Percentiles rank a stretch among this genome's conserved stretches.
Conservation (phyloP, 495 filamentous ascomycete genomes). For the Penicillium nucicola region DNA sequence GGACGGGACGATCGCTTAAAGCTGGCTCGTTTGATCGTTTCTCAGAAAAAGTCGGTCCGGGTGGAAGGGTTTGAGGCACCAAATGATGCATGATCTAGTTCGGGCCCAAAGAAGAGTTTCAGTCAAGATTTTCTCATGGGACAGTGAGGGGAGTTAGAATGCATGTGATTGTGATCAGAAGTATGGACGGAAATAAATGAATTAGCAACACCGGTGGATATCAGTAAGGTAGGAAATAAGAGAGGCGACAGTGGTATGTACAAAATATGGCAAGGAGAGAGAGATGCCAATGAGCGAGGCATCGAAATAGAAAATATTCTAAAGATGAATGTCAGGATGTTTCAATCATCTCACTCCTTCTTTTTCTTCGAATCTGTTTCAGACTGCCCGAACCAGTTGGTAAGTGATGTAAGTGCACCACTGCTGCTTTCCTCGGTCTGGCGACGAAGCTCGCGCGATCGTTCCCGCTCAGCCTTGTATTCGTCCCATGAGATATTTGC, state of each 20-base stretch:
- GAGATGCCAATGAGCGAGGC: background rate
- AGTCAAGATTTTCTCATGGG: too few species aligned
- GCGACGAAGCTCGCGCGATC: conserved; percentile 28
- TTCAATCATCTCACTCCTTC: conserved; percentile 21
- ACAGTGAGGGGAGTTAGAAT: background rate
- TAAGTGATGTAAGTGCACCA: conserved; percentile 6
- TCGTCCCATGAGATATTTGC: conserved; percentile 38
- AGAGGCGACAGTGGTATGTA: conserved; percentile 5
- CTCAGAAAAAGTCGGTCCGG: conserved; percentile 1
- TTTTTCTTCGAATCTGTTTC: conserved; percentile 18
- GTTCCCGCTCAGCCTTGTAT: conserved; percentile 33
- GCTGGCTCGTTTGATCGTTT: conserved; percentile 4
- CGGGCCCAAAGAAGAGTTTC: too few species aligned
- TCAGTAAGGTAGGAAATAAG: background rate
- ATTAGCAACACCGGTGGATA: background rate
- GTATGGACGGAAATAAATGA: background rate
- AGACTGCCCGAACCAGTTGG: conserved; percentile 16
- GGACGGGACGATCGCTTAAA: conserved; percentile 3
- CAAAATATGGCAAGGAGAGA: conserved; percentile 5
- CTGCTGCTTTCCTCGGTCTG: conserved; percentile 8
- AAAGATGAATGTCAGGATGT: background rate
- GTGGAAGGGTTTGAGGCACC: conserved; percentile 3
- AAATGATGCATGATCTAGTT: background rate
- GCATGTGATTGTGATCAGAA: background rate
- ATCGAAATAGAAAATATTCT: background rate